Evolutionary conservation across 2,329 filamentous ascomycete species (phyloP).

Genomic region (Trichoderma oligosporum): DNA sequence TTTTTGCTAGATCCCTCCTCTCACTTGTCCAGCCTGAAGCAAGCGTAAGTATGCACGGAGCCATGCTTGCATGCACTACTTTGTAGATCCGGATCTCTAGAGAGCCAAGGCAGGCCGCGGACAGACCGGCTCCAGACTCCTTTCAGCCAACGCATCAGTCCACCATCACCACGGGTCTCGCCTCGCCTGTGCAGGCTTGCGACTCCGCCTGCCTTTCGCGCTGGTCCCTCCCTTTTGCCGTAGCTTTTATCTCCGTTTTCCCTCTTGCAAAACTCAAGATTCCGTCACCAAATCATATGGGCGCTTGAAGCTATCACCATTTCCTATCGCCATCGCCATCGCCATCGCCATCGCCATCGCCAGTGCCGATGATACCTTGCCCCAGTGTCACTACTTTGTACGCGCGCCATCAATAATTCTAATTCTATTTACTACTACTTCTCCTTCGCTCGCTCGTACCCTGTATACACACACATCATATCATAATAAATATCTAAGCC

Average conservation of each 20-base stretch:
- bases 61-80: no score
- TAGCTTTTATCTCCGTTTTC: neutral
- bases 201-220: neutral
- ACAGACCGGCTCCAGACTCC: slow-evolving; percentile 19
- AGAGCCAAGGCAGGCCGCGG: slow-evolving; percentile 11
- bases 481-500: no score
- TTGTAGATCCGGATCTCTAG: slow-evolving; percentile 16
- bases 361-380: neutral
- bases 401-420: no score
- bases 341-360: neutral
- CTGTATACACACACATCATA: no score
- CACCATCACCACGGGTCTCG: slow-evolving; percentile 22
- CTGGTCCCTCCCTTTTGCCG: slow-evolving; percentile 10
- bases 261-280: neutral
- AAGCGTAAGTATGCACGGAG: no score
- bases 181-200: neutral
- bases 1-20: no score
- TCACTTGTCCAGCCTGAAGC: no score
- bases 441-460: no score
- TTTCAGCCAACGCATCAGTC: slow-evolving; percentile 22
- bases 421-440: no score
- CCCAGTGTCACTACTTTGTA: neutral
- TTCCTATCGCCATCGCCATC: slow-evolving; percentile 17
- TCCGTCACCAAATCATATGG: no score
- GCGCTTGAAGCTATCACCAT: no score